A percentile compares a stretch with the other conserved stretches of the same genome.
These are phyloP conservation scores for Rosa multiflora DNA, from an alignment of 306 rosid genomes.

Conservation along the genomic window DNA sequence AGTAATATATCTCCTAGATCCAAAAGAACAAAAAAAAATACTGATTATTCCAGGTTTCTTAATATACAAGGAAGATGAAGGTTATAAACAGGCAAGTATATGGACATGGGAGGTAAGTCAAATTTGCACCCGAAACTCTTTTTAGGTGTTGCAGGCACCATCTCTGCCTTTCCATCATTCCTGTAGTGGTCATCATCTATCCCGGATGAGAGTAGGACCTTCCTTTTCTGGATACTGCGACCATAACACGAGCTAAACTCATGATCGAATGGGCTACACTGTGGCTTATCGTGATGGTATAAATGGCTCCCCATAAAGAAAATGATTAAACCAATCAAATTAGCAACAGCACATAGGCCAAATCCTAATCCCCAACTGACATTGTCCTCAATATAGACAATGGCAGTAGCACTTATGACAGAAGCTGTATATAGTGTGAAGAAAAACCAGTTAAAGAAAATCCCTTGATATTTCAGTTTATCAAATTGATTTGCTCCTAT, in stretches of 20 bases:
- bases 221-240: constrained; percentile 46
- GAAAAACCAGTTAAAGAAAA: constrained; percentile 53
- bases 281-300: constrained; percentile 28
- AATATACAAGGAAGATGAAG: background rate
- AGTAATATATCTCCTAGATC: background rate
- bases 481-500: constrained; percentile 49
- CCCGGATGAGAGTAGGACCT: constrained; percentile 20
- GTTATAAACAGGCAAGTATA: background rate
- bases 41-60: background rate
- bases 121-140: constrained; percentile 41
- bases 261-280: constrained; percentile 31
- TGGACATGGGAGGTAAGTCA: background rate
- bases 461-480: constrained; percentile 21
- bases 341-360: constrained; percentile 28
- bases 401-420: constrained; percentile 15
- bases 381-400: constrained; percentile 40
- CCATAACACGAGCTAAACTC: constrained; percentile 33
- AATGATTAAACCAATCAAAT: constrained; percentile 18
- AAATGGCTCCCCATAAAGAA: constrained; percentile 32
- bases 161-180: constrained; percentile 7
- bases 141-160: constrained; percentile 15
- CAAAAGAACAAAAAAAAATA: background rate
- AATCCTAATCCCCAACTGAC: constrained; percentile 44
- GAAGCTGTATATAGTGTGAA: constrained; percentile 18
- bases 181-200: constrained; percentile 25